A percentile compares a stretch with the other conserved stretches of the same genome.
phyloP scores from a whole-genome alignment of 2,329 filamentous ascomycete genomes.

The Trichoderma aggressivum region DNA sequence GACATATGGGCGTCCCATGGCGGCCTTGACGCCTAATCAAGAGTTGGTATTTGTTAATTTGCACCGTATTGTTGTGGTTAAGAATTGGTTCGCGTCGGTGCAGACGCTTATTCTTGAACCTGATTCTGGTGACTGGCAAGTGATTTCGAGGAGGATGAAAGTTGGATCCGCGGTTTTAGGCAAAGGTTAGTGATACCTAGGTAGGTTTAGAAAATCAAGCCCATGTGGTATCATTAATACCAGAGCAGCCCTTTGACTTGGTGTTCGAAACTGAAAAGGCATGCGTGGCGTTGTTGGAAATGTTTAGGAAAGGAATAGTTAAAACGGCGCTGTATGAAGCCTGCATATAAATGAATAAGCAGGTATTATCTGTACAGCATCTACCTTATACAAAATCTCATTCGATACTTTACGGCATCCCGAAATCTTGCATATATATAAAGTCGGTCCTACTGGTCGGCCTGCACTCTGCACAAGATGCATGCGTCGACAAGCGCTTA shows the following conservation, averaged over 20 bases:
- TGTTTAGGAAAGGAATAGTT: background rate
- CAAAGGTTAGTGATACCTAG: background rate
- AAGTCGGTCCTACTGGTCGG: background rate
- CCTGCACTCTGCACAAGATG: background rate
- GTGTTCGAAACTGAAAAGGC: background rate
- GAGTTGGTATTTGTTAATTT: background rate
- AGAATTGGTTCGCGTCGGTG: background rate
- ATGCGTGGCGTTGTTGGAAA: background rate
- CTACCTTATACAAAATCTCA: background rate
- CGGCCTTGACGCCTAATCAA: background rate
- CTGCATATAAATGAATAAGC: background rate
- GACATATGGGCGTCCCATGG: background rate
- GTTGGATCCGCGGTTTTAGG: background rate
- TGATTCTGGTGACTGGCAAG: background rate
- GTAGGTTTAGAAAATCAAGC: too few relatives aligned
- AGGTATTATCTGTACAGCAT: background rate
- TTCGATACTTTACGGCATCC: too few relatives aligned
- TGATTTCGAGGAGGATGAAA: background rate
- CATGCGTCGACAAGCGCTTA: slow-evolving; percentile 11
- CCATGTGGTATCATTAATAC: too few relatives aligned
- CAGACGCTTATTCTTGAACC: background rate
- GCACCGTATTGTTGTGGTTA: slow-evolving; percentile 1
- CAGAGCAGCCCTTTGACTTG: background rate
- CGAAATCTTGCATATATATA: background rate
- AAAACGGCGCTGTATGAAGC: background rate